Conservation (phyloP, 2,329 filamentous ascomycete genomes). For the Cytospora piceae region DNA sequence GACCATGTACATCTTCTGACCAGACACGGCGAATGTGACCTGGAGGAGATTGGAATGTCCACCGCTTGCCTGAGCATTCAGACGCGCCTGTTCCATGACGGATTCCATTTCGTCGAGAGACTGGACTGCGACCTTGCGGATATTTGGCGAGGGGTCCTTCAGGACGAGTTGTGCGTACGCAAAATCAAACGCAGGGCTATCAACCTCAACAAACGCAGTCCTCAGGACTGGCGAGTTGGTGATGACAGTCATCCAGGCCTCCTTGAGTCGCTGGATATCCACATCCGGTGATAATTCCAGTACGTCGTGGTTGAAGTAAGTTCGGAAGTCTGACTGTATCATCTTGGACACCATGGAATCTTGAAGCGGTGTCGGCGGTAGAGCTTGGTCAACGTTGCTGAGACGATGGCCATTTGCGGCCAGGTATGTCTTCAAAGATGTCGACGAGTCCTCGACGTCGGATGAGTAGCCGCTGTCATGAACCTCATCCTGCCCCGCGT, state of each 20-base stretch:
- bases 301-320: conserved; percentile 87
- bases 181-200: conserved; percentile 58
- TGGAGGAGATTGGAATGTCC: conserved; percentile 52
- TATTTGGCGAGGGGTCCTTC: conserved; percentile 32
- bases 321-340: conserved; percentile 70
- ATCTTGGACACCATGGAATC: conserved; percentile 86
- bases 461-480: conserved; percentile 26
- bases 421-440: conserved; percentile 46
- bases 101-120: conserved; percentile 41
- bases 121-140: conserved; percentile 35
- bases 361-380: conserved; percentile 82
- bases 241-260: conserved; percentile 66
- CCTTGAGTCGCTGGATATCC: conserved; percentile 59
- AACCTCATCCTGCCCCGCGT: not conserved
- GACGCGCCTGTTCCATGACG: conserved; percentile 44
- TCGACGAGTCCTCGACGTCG: conserved; percentile 35
- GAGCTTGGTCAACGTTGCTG: conserved; percentile 56
- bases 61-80: conserved; percentile 42
- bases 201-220: conserved; percentile 71
- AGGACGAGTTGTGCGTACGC: conserved; percentile 55
- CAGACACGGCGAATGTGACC: conserved; percentile 46
- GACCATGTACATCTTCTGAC: conserved; percentile 48
- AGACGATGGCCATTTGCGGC: conserved; percentile 41
- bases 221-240: conserved; percentile 70
- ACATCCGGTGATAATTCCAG: conserved; percentile 61